These are phyloP conservation scores for Hibiscus tridactylites DNA, from an alignment of 345 rosid genomes.

Conservation along the genomic window DNA sequence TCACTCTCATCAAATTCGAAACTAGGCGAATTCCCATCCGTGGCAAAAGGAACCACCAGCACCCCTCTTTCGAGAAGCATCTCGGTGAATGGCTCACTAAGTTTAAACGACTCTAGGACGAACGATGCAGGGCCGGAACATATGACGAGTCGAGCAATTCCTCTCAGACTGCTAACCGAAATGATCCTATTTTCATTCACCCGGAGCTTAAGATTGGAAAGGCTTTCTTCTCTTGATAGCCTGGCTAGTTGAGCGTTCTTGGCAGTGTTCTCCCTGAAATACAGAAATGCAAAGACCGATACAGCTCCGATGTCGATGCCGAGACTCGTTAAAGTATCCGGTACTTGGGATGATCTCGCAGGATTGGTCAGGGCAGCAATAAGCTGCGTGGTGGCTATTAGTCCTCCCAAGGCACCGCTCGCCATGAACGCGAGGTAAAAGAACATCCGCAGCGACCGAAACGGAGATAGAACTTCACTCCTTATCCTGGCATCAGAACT, in stretches of 20 bases:
- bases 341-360: slow-evolving; percentile 56
- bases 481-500: slow-evolving; percentile 81
- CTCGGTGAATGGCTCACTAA: slow-evolving; percentile 65
- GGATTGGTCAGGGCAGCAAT: slow-evolving; percentile 69
- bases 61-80: slow-evolving; percentile 82
- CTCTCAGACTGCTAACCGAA: slow-evolving; percentile 56
- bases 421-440: slow-evolving; percentile 85
- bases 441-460: slow-evolving; percentile 90
- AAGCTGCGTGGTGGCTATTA: slow-evolving; percentile 69
- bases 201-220: slow-evolving; percentile 79
- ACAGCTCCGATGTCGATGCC: slow-evolving; percentile 78
- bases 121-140: slow-evolving; percentile 73
- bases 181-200: slow-evolving; percentile 56
- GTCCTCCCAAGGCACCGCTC: slow-evolving; percentile 62
- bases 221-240: slow-evolving; percentile 88
- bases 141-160: slow-evolving; percentile 75
- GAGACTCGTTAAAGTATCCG: slow-evolving; percentile 53
- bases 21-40: slow-evolving; percentile 55
- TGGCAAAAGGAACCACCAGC: slow-evolving; percentile 72
- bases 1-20: slow-evolving; percentile 64
- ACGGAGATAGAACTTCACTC: slow-evolving; percentile 91
- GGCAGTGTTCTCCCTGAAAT: slow-evolving; percentile 64
- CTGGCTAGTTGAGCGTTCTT: slow-evolving; percentile 69
- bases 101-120: slow-evolving; percentile 61
- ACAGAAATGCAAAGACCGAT: slow-evolving; percentile 66